Conservation (phyloP, 108 stramenopile genomes). For the Halocafeteria seosinensis region DNA sequence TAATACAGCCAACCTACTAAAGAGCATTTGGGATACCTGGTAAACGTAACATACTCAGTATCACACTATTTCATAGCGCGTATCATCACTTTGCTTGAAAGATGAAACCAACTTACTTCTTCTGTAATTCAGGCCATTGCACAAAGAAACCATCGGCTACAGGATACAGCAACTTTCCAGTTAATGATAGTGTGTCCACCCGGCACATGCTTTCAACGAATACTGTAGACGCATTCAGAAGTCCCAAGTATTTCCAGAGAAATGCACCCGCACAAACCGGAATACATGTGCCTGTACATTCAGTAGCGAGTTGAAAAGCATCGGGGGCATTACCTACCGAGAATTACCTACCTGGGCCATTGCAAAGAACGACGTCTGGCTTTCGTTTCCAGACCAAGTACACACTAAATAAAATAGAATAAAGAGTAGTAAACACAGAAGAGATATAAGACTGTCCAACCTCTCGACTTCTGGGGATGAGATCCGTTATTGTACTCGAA, state of each 20-base stretch:
- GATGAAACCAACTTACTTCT: too few species aligned
- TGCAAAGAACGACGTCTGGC: not conserved
- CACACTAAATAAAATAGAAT: not conserved
- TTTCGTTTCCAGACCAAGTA: not conserved
- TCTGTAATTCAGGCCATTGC: not conserved
- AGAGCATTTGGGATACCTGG: too few species aligned
- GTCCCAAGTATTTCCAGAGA: not conserved
- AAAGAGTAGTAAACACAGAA: not conserved
- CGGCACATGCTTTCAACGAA: constrained; percentile 2
- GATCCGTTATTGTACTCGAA: too few species aligned
- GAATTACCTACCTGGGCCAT: not conserved
- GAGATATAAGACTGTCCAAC: not conserved
- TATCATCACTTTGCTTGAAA: too few species aligned
- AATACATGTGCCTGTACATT: too few species aligned
- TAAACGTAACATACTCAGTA: too few species aligned
- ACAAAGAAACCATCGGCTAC: not conserved
- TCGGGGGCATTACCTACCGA: too few species aligned
- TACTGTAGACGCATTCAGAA: not conserved
- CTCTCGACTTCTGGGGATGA: not conserved
- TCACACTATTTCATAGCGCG: too few species aligned
- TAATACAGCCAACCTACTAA: too few species aligned
- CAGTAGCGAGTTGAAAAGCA: too few species aligned
- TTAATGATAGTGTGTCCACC: not conserved
- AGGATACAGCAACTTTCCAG: not conserved
- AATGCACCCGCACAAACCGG: not conserved